These are phyloP conservation scores for Mycena vulgaris DNA, from an alignment of 768 basidiomycete species.

Conservation along the genomic window DNA sequence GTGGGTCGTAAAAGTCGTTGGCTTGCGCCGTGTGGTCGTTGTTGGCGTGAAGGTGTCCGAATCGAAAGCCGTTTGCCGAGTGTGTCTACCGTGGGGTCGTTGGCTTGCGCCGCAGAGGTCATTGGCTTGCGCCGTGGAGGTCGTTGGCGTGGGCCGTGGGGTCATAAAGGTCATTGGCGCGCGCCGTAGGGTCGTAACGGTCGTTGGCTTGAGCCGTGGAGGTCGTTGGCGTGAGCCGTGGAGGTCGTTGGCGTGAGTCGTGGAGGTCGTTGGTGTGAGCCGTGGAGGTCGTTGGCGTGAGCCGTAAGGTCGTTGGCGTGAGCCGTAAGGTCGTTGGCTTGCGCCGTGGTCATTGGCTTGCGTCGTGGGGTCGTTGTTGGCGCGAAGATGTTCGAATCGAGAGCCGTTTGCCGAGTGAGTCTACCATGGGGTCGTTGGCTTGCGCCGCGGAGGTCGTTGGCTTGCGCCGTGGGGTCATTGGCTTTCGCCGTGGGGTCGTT, in stretches of 20 bases:
- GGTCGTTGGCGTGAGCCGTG: neutral
- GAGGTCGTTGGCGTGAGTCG: neutral
- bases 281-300: too few relatives aligned
- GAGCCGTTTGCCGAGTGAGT: neutral
- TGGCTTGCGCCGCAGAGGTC: too few relatives aligned
- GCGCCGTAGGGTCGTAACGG: too few relatives aligned
- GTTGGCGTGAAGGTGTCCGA: neutral
- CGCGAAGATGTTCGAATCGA: neutral
- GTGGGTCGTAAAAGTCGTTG: neutral
- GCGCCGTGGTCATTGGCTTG: neutral
- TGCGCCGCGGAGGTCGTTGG: neutral
- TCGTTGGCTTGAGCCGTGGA: too few relatives aligned
- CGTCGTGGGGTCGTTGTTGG: neutral
- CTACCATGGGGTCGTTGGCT: constrained; percentile 6
- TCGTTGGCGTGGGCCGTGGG: too few relatives aligned
- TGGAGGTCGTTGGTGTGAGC: neutral
- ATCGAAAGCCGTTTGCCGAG: neutral
- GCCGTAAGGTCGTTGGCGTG: neutral
- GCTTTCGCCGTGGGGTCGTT: neutral
- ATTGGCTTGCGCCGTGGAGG: too few relatives aligned
- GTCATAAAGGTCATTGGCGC: too few relatives aligned
- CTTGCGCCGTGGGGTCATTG: neutral
- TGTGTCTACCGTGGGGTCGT: too few relatives aligned
- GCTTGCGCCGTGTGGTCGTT: neutral
- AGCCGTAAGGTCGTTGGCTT: too few relatives aligned